Evolutionary conservation across 2,329 filamentous ascomycete species (phyloP).

Genomic region (Diaporthe capsici): DNA sequence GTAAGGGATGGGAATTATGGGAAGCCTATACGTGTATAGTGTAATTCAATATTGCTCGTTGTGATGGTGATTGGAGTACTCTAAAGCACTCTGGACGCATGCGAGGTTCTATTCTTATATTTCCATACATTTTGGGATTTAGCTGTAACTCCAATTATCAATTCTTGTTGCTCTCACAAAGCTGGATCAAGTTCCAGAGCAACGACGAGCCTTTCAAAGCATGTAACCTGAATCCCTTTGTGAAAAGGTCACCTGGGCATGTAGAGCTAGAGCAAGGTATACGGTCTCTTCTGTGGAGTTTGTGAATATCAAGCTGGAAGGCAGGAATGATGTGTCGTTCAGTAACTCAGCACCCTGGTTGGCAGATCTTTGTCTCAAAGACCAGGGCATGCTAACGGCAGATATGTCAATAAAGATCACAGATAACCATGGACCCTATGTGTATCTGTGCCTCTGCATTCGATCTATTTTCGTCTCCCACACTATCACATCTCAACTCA

Average conservation of each 20-base stretch:
- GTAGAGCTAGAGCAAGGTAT: not conserved
- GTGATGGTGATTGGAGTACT: not conserved
- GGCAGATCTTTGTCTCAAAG: not conserved
- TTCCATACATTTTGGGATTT: not conserved
- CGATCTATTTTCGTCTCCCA: not conserved
- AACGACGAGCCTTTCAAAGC: not conserved
- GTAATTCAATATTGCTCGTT: not conserved
- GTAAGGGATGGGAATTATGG: not conserved
- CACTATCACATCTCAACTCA: not conserved
- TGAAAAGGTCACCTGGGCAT: not conserved
- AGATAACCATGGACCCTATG: not conserved
- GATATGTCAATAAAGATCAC: not conserved
- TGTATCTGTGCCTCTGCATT: not conserved
- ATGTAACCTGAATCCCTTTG: not conserved
- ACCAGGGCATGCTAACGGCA: not conserved
- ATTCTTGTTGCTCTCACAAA: not conserved
- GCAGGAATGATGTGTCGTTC: not conserved
- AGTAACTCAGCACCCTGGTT: not conserved
- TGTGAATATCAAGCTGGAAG: not conserved
- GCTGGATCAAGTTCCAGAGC: not conserved
- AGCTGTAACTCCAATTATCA: not conserved
- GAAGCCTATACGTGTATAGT: too few relatives aligned
- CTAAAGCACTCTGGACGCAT: not conserved
- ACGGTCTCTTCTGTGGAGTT: not conserved
- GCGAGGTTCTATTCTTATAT: not conserved